These are phyloP conservation scores for Kurtzmaniella fragi DNA, from an alignment of 805 yeast species.

Conservation along the genomic window DNA sequence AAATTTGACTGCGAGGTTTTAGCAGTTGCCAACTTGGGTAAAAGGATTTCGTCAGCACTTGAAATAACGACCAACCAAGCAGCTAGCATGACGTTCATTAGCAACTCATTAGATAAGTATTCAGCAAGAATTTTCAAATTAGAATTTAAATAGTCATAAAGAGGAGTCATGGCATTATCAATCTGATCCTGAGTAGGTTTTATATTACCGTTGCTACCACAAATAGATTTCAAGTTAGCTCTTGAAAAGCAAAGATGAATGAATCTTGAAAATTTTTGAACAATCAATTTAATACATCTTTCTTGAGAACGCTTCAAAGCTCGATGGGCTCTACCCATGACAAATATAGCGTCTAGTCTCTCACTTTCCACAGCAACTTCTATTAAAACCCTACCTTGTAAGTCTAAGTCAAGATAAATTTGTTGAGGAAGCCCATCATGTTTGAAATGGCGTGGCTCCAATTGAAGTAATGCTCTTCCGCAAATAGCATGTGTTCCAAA, in stretches of 20 bases:
- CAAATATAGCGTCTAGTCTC: conserved; percentile 72
- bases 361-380: conserved; percentile 77
- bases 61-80: conserved; percentile 75
- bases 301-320: conserved; percentile 60
- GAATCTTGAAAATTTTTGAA: conserved; percentile 64
- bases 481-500: conserved; percentile 55
- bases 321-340: conserved; percentile 71
- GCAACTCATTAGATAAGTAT: conserved; percentile 48
- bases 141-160: conserved; percentile 68
- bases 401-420: conserved; percentile 51
- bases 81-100: conserved; percentile 63
- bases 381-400: conserved; percentile 63
- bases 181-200: conserved; percentile 43
- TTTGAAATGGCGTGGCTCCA: conserved; percentile 59
- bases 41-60: conserved; percentile 62
- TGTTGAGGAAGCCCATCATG: conserved; percentile 69
- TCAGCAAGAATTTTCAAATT: conserved; percentile 62
- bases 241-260: conserved; percentile 56
- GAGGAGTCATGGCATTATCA: conserved; percentile 64
- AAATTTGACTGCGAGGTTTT: conserved; percentile 22
- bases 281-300: conserved; percentile 62
- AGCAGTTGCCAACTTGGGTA: conserved; percentile 64
- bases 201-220: conserved; percentile 45
- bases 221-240: conserved; percentile 49
- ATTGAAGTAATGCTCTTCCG: conserved; percentile 56